phyloP scores from a whole-genome alignment of 140 eudicot species.

The Erigeron philadelphicus region DNA sequence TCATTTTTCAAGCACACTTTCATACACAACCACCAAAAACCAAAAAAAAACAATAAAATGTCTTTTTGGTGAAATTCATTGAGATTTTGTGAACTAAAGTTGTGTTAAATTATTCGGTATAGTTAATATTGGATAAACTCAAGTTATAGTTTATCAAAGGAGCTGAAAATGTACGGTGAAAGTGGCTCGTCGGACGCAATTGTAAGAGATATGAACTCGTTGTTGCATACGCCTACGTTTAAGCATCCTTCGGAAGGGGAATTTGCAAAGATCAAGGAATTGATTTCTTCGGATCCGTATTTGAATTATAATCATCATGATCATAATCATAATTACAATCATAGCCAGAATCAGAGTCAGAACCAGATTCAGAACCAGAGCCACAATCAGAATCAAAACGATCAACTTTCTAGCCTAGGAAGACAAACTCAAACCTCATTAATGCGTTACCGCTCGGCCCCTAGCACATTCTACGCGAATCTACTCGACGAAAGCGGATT shows the following conservation, averaged over 20 bases:
- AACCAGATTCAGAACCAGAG: slow-evolving; percentile 22
- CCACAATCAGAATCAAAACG: neutral
- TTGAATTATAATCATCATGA: slow-evolving; percentile 13
- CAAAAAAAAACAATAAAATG: neutral
- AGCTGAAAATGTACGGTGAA: slow-evolving; percentile 25
- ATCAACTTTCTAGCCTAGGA: neutral
- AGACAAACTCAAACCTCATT: slow-evolving; percentile 32
- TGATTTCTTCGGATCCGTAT: slow-evolving; percentile 29
- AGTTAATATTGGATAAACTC: too few species aligned
- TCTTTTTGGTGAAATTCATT: too few species aligned
- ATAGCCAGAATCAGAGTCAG: neutral
- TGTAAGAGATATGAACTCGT: slow-evolving; percentile 23
- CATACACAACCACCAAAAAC: neutral
- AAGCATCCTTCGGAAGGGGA: slow-evolving; percentile 27
- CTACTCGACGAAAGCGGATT: slow-evolving; percentile 30
- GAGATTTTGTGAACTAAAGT: too few species aligned
- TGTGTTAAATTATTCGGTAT: too few species aligned
- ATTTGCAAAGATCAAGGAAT: slow-evolving; percentile 28
- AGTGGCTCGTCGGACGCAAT: slow-evolving; percentile 21
- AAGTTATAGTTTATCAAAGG: neutral
- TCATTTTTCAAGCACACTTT: too few species aligned
- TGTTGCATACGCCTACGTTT: slow-evolving; percentile 31
- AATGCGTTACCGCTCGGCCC: slow-evolving; percentile 63
- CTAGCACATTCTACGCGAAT: slow-evolving; percentile 45
- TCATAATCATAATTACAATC: neutral